These are phyloP conservation scores for Croton setiger DNA, from an alignment of 441 rosid species.

Conservation along the genomic window DNA sequence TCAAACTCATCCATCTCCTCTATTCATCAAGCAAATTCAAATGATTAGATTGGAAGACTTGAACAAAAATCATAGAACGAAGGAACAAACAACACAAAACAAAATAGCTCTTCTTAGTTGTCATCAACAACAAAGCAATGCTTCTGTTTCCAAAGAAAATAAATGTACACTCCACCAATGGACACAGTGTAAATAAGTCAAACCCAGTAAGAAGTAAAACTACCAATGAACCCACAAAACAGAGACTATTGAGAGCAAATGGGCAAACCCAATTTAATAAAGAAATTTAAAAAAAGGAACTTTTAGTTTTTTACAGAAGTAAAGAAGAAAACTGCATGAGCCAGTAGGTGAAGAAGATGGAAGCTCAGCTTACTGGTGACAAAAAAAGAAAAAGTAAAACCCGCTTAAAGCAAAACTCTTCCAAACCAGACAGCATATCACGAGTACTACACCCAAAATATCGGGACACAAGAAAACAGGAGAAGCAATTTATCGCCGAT, in stretches of 20 bases:
- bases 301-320: background rate
- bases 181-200: background rate
- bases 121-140: background rate
- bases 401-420: background rate
- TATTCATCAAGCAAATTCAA: background rate
- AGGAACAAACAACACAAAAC: background rate
- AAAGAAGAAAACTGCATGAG: background rate
- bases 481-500: background rate
- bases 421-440: background rate
- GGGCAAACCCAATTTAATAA: background rate
- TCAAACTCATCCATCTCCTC: slow-evolving; percentile 53
- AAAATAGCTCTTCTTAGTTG: background rate
- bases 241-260: background rate
- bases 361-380: background rate
- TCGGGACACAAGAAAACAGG: background rate
- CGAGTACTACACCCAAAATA: background rate
- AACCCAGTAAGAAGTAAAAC: background rate
- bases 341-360: background rate
- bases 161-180: background rate
- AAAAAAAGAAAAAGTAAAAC: background rate
- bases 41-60: background rate
- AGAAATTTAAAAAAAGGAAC: background rate
- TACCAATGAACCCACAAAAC: background rate
- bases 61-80: background rate
- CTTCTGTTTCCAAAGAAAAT: background rate